Evolutionary conservation across 2,329 filamentous ascomycete species (phyloP), one percentile per base, ranked within the genome.

Genomic region (Delphinella strobiligena): DNA sequence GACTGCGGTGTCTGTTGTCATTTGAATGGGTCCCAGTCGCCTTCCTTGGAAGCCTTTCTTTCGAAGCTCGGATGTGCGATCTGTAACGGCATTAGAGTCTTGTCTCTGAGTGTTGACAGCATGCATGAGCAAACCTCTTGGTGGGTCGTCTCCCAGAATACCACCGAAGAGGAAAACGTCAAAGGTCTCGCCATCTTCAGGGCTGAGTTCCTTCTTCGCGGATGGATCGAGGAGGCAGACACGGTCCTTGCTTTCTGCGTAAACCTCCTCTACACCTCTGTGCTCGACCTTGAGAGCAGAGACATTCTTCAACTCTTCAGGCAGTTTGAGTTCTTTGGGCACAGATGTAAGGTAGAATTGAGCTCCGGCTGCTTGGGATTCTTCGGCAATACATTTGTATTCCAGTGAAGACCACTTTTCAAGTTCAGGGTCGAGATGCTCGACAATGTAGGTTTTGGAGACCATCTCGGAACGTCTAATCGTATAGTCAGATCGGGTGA

Each of bases 1-100:
- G 37, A 95, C 91, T 4, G 91, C 91, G 15, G 91, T 98, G 59
- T 98, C 91, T 4, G 91, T 98, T 3, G 91, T 96, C 89, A 98
- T 95, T 62, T 98, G 91, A 51, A 88, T 80, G 5, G 89, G 85
- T 0, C 91, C 91, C 19, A 98, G 69, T 42, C 91, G 74, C 38
- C 91, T 78, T 42, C 89, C 87, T 42, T 80, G 71, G 53, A 93
- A 98, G 3, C 91, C 91, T 59, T 96, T 94, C 62, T 85, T 87
- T 38, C 91, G 78, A 51, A 98, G 67, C 61, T 98, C 91, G n/a
- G 84, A 89, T 4, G 91, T 98, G 46, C 91, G 80, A 62, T 96
- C 89, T 93, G 42, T 41, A 5, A 29, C 19, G 12, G 7, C 5
- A 22, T 14, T 14, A 10, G 4, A 3, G 11, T 31, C n/a, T 31